Conservation (phyloP, 2,329 filamentous ascomycete genomes). For the Chrysoporthe deuterocubensis region DNA sequence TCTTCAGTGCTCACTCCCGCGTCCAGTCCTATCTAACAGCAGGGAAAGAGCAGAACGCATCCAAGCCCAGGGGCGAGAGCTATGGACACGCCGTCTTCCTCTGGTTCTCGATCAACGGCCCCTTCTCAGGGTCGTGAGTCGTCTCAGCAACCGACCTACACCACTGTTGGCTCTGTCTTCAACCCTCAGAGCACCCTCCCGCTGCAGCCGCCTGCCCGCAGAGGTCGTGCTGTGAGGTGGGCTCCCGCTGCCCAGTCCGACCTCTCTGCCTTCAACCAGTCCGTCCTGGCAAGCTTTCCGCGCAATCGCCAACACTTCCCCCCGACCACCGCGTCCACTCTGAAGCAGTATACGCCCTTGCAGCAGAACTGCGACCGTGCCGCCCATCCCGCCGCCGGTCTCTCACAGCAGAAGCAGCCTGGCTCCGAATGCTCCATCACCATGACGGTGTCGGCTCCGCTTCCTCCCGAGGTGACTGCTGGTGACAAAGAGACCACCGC, state of each 20-base stretch:
- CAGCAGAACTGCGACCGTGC: conserved; percentile 60
- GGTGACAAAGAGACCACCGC: conserved; percentile 32
- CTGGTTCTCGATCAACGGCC: conserved; percentile 27
- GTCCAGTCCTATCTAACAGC: not conserved
- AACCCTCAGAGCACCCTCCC: conserved; percentile 51
- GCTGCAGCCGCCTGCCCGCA: conserved; percentile 56
- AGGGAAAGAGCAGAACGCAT: not conserved
- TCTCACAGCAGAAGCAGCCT: not conserved
- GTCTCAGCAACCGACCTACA: conserved; percentile 50
- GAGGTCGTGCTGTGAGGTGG: conserved; percentile 52
- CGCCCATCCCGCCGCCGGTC: conserved; percentile 43
- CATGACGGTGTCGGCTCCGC: conserved; percentile 2
- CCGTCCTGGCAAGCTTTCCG: conserved; percentile 42
- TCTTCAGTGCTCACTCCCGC: not conserved
- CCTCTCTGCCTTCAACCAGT: conserved; percentile 43
- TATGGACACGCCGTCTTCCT: conserved; percentile 22
- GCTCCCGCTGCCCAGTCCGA: conserved; percentile 37
- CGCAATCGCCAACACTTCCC: conserved; percentile 35
- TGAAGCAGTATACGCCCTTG: conserved; percentile 53
- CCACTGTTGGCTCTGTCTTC: conserved; percentile 61
- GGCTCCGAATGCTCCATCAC: conserved; percentile 13
- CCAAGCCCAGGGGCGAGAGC: not conserved
- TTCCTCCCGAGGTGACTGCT: not conserved
- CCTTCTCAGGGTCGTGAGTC: conserved; percentile 18
- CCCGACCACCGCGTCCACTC: conserved; percentile 31